These are phyloP conservation scores for Aspergillus pseudoviridinutans DNA, from an alignment of 2,329 filamentous ascomycete genomes.

Conservation along the genomic window DNA sequence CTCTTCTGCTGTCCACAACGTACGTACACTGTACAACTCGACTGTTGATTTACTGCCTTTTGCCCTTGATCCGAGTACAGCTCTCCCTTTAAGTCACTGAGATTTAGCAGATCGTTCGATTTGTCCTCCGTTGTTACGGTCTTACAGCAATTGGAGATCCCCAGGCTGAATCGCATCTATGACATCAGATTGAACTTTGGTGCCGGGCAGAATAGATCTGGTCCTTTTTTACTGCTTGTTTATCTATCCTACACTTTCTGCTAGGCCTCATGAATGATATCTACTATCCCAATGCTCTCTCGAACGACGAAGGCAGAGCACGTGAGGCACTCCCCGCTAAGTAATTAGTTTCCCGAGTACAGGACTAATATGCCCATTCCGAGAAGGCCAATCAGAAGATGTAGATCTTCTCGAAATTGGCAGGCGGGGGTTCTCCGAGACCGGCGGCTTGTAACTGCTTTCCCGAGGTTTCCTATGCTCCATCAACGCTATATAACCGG, in stretches of 20 bases:
- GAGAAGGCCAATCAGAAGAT: constrained; percentile 15
- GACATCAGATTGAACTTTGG: neutral
- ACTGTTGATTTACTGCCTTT: neutral
- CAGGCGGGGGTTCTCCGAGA: constrained; percentile 11
- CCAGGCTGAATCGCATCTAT: neutral
- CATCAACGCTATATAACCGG: neutral
- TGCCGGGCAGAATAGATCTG: neutral
- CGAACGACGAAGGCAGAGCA: neutral
- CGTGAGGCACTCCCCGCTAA: neutral
- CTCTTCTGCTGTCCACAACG: constrained; percentile 1
- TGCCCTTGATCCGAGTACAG: neutral
- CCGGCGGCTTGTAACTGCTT: constrained; percentile 3
- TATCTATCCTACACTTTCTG: neutral
- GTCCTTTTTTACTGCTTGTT: neutral
- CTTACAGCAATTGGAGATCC: neutral
- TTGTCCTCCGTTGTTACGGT: neutral
- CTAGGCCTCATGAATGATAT: neutral
- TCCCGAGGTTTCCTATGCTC: constrained; percentile 2
- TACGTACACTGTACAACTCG: neutral
- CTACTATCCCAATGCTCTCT: neutral
- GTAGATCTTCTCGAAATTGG: neutral
- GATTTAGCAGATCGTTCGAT: neutral
- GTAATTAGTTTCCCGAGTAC: neutral
- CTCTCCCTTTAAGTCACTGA: neutral
- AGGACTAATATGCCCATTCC: constrained; percentile 6